Base-by-base conservation (phyloP, 73 alveolate genomes). In the Urostyla sp. region DNA sequence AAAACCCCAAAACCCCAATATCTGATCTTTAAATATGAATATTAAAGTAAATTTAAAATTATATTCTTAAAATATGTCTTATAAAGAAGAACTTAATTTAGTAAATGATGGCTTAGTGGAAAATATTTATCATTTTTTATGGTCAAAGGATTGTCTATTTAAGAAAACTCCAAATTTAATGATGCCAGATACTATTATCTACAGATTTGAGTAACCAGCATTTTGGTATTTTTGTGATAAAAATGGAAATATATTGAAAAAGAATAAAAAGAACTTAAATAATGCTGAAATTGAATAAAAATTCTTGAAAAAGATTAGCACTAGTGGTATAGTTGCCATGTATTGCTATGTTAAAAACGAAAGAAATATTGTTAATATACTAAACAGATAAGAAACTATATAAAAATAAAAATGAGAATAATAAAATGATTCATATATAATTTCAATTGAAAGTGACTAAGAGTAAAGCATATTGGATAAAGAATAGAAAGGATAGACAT, bases 61-160 rank as follows among this genome's bases (percentile, higher is more conserved):
- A n/a, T n/a, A n/a, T n/a, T n/a, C n/a, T n/a, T n/a, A n/a, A n/a
- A n/a, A n/a, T n/a, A n/a, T n/a, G n/a, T n/a, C n/a, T n/a, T n/a
- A n/a, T n/a, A n/a, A n/a, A n/a, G n/a, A n/a, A n/a, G n/a, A n/a
- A n/a, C n/a, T n/a, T n/a, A n/a, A 18, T n/a, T n/a, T n/a, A n/a
- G n/a, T n/a, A n/a, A n/a, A n/a, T n/a, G 98, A 94, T 82, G 98
- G 98, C 40, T 91, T 94, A 31, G 93, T 91, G 28, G 98, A 94
- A 48, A 89, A 88, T 54, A 55, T 94, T 45, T 94, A 77, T 76
- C 98, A 94, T 63, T 87, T 91, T 61, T 80, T 94, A 48, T 94
- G 98, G 98, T 89, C 98, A 31, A 94, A 94, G 79, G 96, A 94
- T 76, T 78, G 88, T 37, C 88, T 94, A 27, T 94, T 89, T 81